These are phyloP conservation scores for Diversispora epigaea DNA, from an alignment of 192 early-diverging fungal species.

Conservation along the genomic window DNA sequence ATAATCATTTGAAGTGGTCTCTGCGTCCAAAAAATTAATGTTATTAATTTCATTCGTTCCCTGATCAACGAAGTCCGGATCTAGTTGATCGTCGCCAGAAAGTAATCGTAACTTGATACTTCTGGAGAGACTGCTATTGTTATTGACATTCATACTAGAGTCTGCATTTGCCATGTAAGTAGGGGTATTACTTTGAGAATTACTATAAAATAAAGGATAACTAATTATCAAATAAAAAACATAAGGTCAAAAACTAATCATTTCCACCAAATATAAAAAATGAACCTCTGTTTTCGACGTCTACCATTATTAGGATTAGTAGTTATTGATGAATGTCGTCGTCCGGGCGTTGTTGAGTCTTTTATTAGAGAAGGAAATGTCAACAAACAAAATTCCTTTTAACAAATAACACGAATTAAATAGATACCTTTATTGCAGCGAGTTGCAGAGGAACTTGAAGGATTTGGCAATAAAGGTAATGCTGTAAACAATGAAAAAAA, in stretches of 20 bases:
- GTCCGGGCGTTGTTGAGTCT: not conserved
- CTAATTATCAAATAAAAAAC: not conserved
- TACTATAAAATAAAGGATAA: not conserved
- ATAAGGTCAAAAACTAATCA: not conserved
- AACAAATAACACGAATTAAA: not conserved
- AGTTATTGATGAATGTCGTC: not conserved
- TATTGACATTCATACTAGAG: not conserved
- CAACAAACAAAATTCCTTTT: not conserved
- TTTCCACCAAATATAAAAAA: not conserved
- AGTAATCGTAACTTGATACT: not conserved
- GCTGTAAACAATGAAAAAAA: not conserved
- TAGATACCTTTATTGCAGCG: slow-evolving; percentile 5
- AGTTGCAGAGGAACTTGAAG: not conserved
- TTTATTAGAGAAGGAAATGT: not conserved
- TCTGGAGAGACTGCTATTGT: not conserved
- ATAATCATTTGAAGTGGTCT: not conserved
- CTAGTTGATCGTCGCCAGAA: not conserved
- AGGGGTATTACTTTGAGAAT: not conserved
- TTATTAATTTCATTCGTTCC: not conserved
- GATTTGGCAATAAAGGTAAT: slow-evolving; percentile 12
- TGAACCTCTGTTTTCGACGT: slow-evolving; percentile 9
- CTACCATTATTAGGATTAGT: not conserved
- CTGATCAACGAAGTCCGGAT: not conserved
- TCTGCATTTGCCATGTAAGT: not conserved
- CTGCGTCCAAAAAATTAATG: not conserved